Evolutionary conservation across 495 filamentous ascomycete genomes (phyloP), one percentile per base, ranked within the genome.

Genomic region (Trichoderma virens): DNA sequence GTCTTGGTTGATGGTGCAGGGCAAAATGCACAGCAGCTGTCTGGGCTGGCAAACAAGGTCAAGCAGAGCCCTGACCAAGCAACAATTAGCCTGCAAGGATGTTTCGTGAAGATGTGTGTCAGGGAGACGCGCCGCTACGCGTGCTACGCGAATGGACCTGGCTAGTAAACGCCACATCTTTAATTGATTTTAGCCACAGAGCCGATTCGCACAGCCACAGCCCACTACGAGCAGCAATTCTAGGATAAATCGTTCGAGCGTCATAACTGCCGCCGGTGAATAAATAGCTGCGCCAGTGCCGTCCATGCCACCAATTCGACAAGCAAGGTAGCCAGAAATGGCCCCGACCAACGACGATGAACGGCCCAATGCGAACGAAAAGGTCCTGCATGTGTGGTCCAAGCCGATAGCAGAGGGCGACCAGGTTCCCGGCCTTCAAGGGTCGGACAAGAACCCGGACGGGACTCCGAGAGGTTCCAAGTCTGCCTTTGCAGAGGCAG

Each of bases 401-500:
- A 62, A 62, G 39, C 61, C 61, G 16, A 62, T 62, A 38, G 34
- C 35, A n/a, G 61, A 62, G 23, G 76, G 65, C 65, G 45, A 34
- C 64, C 51, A 67, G 62, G 60, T 32, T 35, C 61, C 60, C 25
- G 54, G 60, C 28, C 20, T 11, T 20, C 41, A 64, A 35, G 62
- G 30, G 66, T 38, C 47, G 38, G 47, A 60, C 35, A 68, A 67
- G 34, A 65, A 62, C 59, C 66, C 68, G 62, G 84, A 68, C 78
- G 82, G 16, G 78, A 80, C 60, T 72, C 76, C 45, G 51, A 75
- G 43, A 73, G 78, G 41, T 76, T 81, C 65, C 67, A 79, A 4
- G 77, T 28, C 51, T 28, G 25, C 81, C 16, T 67, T 96, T 47
- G 75, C 77, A 9, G 87, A 92, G 18, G 90, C 84, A 0, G 72